Percentiles rank a stretch among this genome's conserved stretches.
These are phyloP conservation scores for Trifolium pratense DNA, from an alignment of 306 rosid species.

Conservation along the genomic window DNA sequence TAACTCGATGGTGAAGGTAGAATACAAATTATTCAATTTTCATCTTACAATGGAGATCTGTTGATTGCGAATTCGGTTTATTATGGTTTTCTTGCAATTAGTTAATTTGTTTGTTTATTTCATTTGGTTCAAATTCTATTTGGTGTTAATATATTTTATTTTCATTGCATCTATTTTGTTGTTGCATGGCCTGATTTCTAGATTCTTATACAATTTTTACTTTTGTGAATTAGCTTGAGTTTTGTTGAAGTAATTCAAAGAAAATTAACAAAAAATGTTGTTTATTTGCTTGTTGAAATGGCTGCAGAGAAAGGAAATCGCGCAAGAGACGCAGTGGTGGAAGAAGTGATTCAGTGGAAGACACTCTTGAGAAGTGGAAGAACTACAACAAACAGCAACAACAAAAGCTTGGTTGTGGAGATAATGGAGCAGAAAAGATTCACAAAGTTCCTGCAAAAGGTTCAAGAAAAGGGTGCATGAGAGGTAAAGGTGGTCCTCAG, in stretches of 20 bases:
- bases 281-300: slow-evolving; percentile 1
- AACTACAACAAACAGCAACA: slow-evolving; percentile 46
- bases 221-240: background rate
- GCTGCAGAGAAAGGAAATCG: slow-evolving; percentile 53
- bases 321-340: slow-evolving; percentile 59
- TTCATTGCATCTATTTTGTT: slow-evolving; percentile 3
- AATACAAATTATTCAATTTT: background rate
- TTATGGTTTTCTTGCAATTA: background rate
- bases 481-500: slow-evolving; percentile 96
- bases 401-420: slow-evolving; percentile 35
- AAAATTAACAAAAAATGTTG: slow-evolving; percentile 1
- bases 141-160: background rate
- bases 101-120: slow-evolving; percentile 3
- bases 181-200: slow-evolving; percentile 13
- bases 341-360: slow-evolving; percentile 52
- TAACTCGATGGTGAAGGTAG: background rate
- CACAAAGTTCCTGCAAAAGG: slow-evolving; percentile 67
- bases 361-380: slow-evolving; percentile 73
- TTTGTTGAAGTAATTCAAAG: slow-evolving; percentile 8
- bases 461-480: slow-evolving; percentile 86
- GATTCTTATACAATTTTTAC: background rate
- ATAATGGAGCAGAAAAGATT: slow-evolving; percentile 46
- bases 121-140: background rate
- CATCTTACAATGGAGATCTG: background rate
- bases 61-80: background rate